Conservation (phyloP, 176 grass and related monocot species). For the Carex littledalei region DNA sequence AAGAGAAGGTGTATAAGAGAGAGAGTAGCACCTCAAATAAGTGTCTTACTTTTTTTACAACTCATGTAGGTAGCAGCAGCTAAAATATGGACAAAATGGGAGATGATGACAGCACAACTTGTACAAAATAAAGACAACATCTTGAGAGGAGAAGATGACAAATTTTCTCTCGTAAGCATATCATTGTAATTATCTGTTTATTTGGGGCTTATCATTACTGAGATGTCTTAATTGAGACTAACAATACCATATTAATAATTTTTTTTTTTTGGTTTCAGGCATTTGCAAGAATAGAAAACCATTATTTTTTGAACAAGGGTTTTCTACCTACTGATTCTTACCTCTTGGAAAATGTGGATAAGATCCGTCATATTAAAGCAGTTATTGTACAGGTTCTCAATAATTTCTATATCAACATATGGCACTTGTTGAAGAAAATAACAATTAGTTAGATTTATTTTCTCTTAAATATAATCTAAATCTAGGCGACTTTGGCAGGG, state of each 20-base stretch:
- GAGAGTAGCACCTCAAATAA: too few relatives aligned
- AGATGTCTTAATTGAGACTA: not conserved
- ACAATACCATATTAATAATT: not conserved
- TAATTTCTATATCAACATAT: conserved; percentile 10
- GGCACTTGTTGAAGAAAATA: not conserved
- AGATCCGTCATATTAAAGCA: conserved; percentile 86
- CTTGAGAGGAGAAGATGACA: conserved; percentile 75
- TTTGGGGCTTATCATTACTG: not conserved
- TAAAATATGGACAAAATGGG: conserved; percentile 94
- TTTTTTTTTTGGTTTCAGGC: conserved; percentile 42
- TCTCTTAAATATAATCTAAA: conserved; percentile 22
- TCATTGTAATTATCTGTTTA: conserved; percentile 1
- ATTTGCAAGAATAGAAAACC: conserved; percentile 93
- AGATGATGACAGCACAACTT: conserved; percentile 97
- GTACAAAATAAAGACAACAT: conserved; percentile 72
- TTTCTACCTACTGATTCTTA: conserved; percentile 71
- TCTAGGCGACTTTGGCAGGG: conserved; percentile 40
- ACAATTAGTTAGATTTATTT: not conserved
- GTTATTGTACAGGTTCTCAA: conserved; percentile 73
- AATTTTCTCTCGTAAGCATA: conserved; percentile 65
- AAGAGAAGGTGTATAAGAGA: too few relatives aligned
- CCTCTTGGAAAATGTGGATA: conserved; percentile 83
- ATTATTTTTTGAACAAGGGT: conserved; percentile 94
- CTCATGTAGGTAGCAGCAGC: conserved; percentile 65
- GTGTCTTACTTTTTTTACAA: too few relatives aligned